phyloP scores from a whole-genome alignment of 768 basidiomycete genomes.

The Naganishia vishniacii region DNA sequence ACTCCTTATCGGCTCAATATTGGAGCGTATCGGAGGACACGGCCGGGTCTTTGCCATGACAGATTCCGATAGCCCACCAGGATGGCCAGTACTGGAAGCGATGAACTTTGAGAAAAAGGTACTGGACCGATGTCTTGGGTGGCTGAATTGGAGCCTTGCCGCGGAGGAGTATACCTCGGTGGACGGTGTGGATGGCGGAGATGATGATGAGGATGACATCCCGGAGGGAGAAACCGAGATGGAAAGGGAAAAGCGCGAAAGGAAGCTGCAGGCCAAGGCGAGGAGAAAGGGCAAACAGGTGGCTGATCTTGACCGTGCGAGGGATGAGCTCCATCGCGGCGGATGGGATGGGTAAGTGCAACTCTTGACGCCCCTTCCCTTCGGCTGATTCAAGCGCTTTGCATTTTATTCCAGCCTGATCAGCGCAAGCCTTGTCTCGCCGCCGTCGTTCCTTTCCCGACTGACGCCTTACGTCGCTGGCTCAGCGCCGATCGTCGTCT shows the following conservation, averaged over 20 bases:
- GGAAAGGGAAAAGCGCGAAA: conserved; percentile 11
- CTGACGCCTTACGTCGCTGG: conserved; percentile 73
- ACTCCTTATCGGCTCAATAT: conserved; percentile 70
- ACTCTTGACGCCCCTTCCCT: background rate
- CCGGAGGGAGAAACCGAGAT: conserved; percentile 3
- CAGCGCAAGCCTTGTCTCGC: conserved; percentile 77
- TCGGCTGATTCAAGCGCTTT: background rate
- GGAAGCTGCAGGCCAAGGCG: conserved; percentile 21
- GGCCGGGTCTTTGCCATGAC: conserved; percentile 78
- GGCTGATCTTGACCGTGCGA: conserved; percentile 58
- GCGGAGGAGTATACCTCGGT: conserved; percentile 66
- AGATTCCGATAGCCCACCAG: conserved; percentile 85
- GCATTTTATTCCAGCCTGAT: conserved; percentile 57
- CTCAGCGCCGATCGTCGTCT: conserved; percentile 77
- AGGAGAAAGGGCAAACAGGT: conserved; percentile 69
- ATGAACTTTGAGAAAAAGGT: conserved; percentile 75
- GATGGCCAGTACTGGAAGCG: conserved; percentile 70
- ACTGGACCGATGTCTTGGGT: conserved; percentile 53
- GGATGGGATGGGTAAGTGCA: conserved; percentile 75
- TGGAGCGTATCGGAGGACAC: conserved; percentile 80
- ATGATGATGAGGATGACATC: conserved; percentile 13
- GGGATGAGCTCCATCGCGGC: conserved; percentile 77
- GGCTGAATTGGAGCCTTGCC: conserved; percentile 83
- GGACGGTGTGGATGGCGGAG: conserved; percentile 13
- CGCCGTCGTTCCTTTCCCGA: conserved; percentile 68